Evolutionary conservation across 2,329 filamentous ascomycete species (phyloP), one percentile per base, ranked within the genome.

Genomic region (Epichloe typhina): DNA sequence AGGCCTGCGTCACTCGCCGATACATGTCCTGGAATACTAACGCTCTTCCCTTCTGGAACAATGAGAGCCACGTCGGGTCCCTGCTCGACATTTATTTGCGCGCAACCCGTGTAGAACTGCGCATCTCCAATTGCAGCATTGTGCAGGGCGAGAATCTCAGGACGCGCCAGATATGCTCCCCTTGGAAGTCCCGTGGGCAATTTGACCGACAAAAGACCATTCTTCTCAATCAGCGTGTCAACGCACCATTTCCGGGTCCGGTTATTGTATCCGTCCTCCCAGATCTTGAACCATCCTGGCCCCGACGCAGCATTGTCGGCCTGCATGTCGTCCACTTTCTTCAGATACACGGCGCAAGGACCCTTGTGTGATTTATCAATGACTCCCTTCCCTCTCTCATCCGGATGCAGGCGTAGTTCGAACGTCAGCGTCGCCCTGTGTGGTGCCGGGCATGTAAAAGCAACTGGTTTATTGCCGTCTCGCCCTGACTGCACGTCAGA

Each of bases 281-380:
- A 87, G 61, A 89, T 77, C 73, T 88, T 88, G 74, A 89, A 86
- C 86, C 85, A 90, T 39, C 84, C 84, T 47, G 72, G 68, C 4
- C 84, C 84, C 26, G 73, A 68, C 47, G 79, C 48, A 7, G 19
- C 79, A 12, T 75, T 64, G 55, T 73, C 69, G 21, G 61, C 62
- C 12, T 67, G 67, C 52, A 82, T 79, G 52, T 80, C 72, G 55
- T 71, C 66, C 1, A 88, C 76, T 59, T 79, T 78, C 70, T 88
- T 88, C 68, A 87, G 71, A 65, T 88, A 89, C 21, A 88, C 76
- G 31, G 83, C 76, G 60, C 84, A 86, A 46, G 85, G 83, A 0
- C 85, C 85, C 62, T 79, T 75, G 65, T 84, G 82, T 36, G 73
- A 75, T 12, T 61, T 59, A 61, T 83, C 83, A 52, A 88, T 75